These are phyloP conservation scores for Perkinsus olseni DNA, from an alignment of 169 alveolate genomes.

Conservation along the genomic window DNA sequence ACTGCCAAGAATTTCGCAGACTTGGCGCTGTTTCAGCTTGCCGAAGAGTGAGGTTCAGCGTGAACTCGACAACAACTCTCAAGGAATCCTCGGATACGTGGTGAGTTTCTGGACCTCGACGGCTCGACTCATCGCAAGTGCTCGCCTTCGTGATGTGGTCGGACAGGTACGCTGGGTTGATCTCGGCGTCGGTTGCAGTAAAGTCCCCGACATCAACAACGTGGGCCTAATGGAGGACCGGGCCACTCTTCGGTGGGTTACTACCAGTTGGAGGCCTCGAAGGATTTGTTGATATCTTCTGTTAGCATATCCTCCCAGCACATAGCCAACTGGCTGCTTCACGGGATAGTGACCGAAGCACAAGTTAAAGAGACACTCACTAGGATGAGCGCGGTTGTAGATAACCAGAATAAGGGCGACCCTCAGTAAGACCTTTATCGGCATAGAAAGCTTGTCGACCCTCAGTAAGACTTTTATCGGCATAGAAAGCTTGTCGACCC, in stretches of 20 bases:
- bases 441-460: no score
- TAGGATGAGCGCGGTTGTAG: background rate
- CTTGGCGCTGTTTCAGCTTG: background rate
- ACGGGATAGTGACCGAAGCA: background rate
- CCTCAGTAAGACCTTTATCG: background rate
- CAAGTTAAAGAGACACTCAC: background rate
- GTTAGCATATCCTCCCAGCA: background rate
- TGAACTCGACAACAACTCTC: background rate
- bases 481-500: no score
- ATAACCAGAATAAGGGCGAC: background rate
- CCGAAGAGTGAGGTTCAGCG: background rate
- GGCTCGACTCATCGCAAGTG: no score
- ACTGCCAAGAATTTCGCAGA: background rate
- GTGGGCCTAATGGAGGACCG: background rate
- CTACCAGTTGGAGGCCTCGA: background rate
- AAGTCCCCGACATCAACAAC: background rate
- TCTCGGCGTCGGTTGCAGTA: background rate
- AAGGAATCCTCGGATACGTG: background rate
- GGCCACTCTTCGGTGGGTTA: background rate
- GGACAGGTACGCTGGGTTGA: background rate
- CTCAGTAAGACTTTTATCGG: no score
- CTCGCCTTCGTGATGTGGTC: background rate
- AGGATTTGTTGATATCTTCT: background rate
- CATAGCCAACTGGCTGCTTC: background rate
- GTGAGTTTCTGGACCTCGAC: background rate